Base-by-base conservation (phyloP, 192 early-diverging fungal genomes). In the Paraglomus occultum region DNA sequence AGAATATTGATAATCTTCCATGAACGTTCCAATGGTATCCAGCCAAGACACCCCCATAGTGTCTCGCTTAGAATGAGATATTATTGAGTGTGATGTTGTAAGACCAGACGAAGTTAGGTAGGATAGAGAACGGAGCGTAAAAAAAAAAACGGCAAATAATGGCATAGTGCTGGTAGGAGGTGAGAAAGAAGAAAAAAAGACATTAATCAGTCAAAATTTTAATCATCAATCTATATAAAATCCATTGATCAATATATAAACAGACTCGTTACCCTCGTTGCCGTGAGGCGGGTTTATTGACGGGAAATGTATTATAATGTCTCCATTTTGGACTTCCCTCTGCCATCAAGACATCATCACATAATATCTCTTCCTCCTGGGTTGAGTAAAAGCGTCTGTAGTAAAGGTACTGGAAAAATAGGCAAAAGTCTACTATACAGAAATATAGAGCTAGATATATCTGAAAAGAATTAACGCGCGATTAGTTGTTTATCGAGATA, bases 381-480 rank as follows among this genome's bases (percentile, higher is more conserved):
- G 63, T 5, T 6, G 5, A 18, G 31, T 11, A 22, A 15, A 15
- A 8, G 48, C 58, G 68, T 1, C 69, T 72, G 48, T 81, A 81
- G 52, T 76, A 81, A 39, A 76, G 70, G 71, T 72, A 78, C 64
- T 81, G 80, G 6, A 66, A 62, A 60, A 78, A 78, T 40, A 81
- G 71, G 22, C 68, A 70, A 12, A 74, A 45, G 44, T 81, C 80
- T 12, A 77, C 74, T 11, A 71, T 54, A 48, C 80, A 81, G 58
- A 81, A 81, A 64, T 81, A 81, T 39, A 72, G 67, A 8, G 85
- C 85, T 38, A 88, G 74, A 43, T 80, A 82, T 9, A 77, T 67
- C 83, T 85, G 75, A 20, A 58, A 71, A 52, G 8, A 65, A 23
- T 12, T 23, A 4, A 55, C 9, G 14, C 14, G 77, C 45, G 12